phyloP scores from a whole-genome alignment of 192 early-diverging fungal species.

The Piromyces finnis region DNA sequence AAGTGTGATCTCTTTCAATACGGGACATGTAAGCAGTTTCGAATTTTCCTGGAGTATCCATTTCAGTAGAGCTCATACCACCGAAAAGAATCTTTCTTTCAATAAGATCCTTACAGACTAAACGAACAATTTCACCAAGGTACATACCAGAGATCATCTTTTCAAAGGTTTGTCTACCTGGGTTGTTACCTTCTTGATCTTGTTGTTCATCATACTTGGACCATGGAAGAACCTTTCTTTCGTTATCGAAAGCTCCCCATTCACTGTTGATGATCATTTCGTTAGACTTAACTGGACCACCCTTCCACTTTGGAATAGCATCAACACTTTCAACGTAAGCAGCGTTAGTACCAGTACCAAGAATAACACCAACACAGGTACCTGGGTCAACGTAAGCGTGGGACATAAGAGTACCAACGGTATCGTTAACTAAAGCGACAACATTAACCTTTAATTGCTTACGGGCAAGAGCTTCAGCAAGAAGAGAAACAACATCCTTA shows the following conservation, averaged over 20 bases:
- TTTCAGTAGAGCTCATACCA: slow-evolving; percentile 33
- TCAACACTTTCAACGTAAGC: slow-evolving; percentile 72
- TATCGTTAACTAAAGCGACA: slow-evolving; percentile 87
- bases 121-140: slow-evolving; percentile 75
- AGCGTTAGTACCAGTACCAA: slow-evolving; percentile 93
- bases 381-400: slow-evolving; percentile 71
- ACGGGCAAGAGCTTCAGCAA: slow-evolving; percentile 48
- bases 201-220: slow-evolving; percentile 73
- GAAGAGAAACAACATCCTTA: slow-evolving; percentile 63
- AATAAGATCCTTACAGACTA: slow-evolving; percentile 63
- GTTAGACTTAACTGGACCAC: slow-evolving; percentile 12
- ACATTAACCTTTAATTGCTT: slow-evolving; percentile 57
- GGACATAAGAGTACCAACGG: slow-evolving; percentile 79
- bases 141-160: slow-evolving; percentile 94
- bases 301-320: slow-evolving; percentile 56
- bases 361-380: slow-evolving; percentile 71
- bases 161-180: slow-evolving; percentile 77
- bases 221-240: slow-evolving; percentile 57
- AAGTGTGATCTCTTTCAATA: slow-evolving; percentile 16
- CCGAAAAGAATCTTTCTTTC: slow-evolving; percentile 57
- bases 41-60: slow-evolving; percentile 59
- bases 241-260: slow-evolving; percentile 81
- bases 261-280: slow-evolving; percentile 94
- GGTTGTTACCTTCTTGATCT: slow-evolving; percentile 57
- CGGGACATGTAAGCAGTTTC: slow-evolving; percentile 35